A percentile compares a stretch with the other conserved stretches of the same genome.
Conservation (phyloP, 148 eudicot genomes). For the Diospyros lotus region DNA sequence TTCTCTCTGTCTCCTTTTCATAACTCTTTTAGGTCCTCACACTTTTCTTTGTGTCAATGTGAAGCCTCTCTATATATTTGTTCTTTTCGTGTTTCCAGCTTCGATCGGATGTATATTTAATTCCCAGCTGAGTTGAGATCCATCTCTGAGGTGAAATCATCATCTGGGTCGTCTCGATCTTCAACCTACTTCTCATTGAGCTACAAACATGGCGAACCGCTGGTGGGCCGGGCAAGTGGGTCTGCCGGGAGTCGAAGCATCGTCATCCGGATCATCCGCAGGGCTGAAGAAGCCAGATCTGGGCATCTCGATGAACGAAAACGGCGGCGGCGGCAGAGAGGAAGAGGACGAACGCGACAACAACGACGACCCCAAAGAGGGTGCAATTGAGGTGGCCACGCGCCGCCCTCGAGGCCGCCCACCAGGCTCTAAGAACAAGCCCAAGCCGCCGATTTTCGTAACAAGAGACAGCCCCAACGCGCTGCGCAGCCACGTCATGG, state of each 20-base stretch:
- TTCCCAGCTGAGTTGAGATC: too few relatives aligned
- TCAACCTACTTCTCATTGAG: background rate
- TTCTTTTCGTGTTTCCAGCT: background rate
- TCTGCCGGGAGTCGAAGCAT: slow-evolving; percentile 18
- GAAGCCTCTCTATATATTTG: background rate
- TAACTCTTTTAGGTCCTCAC: background rate
- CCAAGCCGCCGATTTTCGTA: slow-evolving; percentile 56
- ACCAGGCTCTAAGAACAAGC: slow-evolving; percentile 58
- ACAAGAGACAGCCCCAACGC: slow-evolving; percentile 67
- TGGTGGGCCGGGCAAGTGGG: slow-evolving; percentile 36
- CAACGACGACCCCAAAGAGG: slow-evolving; percentile 53
- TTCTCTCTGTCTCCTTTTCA: background rate
- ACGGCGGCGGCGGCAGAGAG: slow-evolving; percentile 7
- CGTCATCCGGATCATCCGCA: slow-evolving; percentile 14
- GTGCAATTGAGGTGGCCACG: slow-evolving; percentile 41
- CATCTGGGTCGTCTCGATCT: background rate
- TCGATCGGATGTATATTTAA: background rate
- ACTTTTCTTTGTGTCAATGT: background rate
- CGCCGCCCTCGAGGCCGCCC: slow-evolving; percentile 54
- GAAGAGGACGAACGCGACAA: slow-evolving; percentile 27
- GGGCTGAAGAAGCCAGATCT: slow-evolving; percentile 43
- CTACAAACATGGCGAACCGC: slow-evolving; percentile 25
- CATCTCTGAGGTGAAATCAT: slow-evolving; percentile 3
- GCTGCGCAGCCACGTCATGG: slow-evolving; percentile 57
- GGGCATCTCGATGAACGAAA: slow-evolving; percentile 35